Evolutionary conservation across 2,329 filamentous ascomycete genomes (phyloP), one percentile per base, ranked within the genome.

Genomic region (Beauveria caledonica): DNA sequence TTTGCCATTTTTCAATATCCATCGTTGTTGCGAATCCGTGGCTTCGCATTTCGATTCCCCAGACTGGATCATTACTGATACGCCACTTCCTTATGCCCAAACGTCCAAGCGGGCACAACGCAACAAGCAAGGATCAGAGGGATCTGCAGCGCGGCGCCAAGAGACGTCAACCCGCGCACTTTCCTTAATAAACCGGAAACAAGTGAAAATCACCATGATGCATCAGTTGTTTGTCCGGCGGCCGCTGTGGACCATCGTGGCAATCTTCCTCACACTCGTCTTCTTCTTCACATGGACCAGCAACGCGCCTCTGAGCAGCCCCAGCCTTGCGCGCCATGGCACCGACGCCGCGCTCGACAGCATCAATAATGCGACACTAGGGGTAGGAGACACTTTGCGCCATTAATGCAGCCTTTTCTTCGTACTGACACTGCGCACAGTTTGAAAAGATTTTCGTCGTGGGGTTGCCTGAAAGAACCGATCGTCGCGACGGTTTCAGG

Each of bases 381-480:
- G 53, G 19, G 53, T 55, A 45, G 3, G 53, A 42, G 6, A 11
- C 21, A 19, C 7, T 10, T 55, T 25, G 11, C 23, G 44, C 21
- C 21, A 25, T 15, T 3, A 19, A 23, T 5, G 11, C 13, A 15
- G 33, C 33, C 11, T 15, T 4, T 5, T 36, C 0, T 15, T 15
- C 33, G 5, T 36, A 6, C 15, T 36, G 33, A 36, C 5, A 42
- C 15, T n/a, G 19, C 15, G 39, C 51, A 11, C 42, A 82, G 80
- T 84, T 84, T 63, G 71, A 79, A 39, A 74, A 79, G 57, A 78
- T 84, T 17, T 75, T 82, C 63, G 78, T 80, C 25, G 74, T 84
- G 50, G 81, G 78, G 51, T 73, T 83, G 6, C 77, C 79, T 1
- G 72, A 73, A 21, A 71, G 81, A 4, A 78, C 74, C 23, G 81